Evolutionary conservation across 768 basidiomycete genomes (phyloP).

Genomic region (Pleurotus salmoneostramineus): DNA sequence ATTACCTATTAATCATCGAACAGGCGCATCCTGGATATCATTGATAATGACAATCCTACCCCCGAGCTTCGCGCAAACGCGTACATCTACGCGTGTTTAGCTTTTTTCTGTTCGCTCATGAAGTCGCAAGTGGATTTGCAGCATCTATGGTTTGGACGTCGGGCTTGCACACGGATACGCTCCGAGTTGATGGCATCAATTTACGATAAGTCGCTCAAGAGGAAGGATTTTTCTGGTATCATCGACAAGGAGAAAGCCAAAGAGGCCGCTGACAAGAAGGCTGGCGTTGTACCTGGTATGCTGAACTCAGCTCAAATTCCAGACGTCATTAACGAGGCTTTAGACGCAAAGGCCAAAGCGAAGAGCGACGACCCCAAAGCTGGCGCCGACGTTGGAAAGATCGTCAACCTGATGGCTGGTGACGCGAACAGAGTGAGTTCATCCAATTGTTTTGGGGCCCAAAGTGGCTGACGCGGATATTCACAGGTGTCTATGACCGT

Average conservation of each 20-base stretch:
- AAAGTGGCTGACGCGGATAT: not conserved
- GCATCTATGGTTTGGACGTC: slow-evolving; percentile 77
- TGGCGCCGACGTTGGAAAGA: slow-evolving; percentile 86
- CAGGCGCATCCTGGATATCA: slow-evolving; percentile 57
- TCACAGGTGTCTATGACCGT: slow-evolving; percentile 1
- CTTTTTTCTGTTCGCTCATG: slow-evolving; percentile 56
- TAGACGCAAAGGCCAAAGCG: slow-evolving; percentile 27
- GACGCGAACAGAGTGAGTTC: slow-evolving; percentile 56
- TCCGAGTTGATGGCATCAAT: slow-evolving; percentile 81
- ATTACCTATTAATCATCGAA: not conserved
- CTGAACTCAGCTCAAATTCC: slow-evolving; percentile 32
- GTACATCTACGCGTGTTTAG: slow-evolving; percentile 75
- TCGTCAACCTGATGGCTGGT: slow-evolving; percentile 85
- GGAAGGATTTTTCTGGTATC: slow-evolving; percentile 81
- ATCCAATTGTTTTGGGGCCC: not conserved
- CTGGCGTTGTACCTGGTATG: slow-evolving; percentile 35
- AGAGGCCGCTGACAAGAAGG: slow-evolving; percentile 21
- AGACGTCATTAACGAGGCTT: not conserved
- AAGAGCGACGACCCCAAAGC: slow-evolving; percentile 51
- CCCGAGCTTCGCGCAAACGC: slow-evolving; percentile 53
- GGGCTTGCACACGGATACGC: slow-evolving; percentile 70
- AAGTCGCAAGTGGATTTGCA: slow-evolving; percentile 71
- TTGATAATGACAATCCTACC: slow-evolving; percentile 39
- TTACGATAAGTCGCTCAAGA: slow-evolving; percentile 83
- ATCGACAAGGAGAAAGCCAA: slow-evolving; percentile 44